A percentile compares a stretch with the other conserved stretches of the same genome.
phyloP scores from a whole-genome alignment of 148 eudicot genomes.

The Bassia scoparia region DNA sequence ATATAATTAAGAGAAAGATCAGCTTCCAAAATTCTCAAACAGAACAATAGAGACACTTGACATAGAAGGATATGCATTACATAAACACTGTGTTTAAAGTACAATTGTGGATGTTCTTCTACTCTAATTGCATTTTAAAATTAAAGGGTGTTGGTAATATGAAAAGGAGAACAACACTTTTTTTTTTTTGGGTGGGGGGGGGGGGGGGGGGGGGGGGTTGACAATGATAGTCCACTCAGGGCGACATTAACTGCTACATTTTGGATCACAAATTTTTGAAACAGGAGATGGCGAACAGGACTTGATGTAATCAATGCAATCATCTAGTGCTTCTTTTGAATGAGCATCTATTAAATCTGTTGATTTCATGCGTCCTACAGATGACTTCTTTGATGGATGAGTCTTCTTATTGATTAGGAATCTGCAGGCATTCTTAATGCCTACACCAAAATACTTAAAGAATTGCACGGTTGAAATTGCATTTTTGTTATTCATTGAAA shows the following conservation, averaged over 20 bases:
- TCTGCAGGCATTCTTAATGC: slow-evolving; percentile 19
- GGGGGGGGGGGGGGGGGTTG: too few relatives aligned
- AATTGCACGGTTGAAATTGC: slow-evolving; percentile 2
- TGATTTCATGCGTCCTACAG: slow-evolving; percentile 20
- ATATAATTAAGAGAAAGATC: too few relatives aligned
- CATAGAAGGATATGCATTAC: too few relatives aligned
- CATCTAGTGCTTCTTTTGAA: slow-evolving; percentile 49
- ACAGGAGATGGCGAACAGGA: slow-evolving; percentile 32
- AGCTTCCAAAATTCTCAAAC: too few relatives aligned
- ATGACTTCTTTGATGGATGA: slow-evolving; percentile 21
- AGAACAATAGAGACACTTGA: too few relatives aligned
- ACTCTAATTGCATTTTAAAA: too few relatives aligned
- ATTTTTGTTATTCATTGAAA: background rate
- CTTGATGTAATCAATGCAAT: slow-evolving; percentile 52
- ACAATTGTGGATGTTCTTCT: too few relatives aligned
- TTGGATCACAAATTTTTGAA: background rate
- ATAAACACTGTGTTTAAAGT: too few relatives aligned
- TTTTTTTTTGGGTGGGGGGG: too few relatives aligned
- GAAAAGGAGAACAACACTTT: too few relatives aligned
- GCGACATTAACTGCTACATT: slow-evolving; percentile 1
- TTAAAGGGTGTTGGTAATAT: too few relatives aligned
- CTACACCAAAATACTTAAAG: background rate
- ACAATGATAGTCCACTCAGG: too few relatives aligned
- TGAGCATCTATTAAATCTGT: slow-evolving; percentile 37
- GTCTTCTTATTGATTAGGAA: slow-evolving; percentile 19